Evolutionary conservation across 2,329 filamentous ascomycete genomes (phyloP), one percentile per base, ranked within the genome.

Genomic region (Chrysosporium queenslandicum): DNA sequence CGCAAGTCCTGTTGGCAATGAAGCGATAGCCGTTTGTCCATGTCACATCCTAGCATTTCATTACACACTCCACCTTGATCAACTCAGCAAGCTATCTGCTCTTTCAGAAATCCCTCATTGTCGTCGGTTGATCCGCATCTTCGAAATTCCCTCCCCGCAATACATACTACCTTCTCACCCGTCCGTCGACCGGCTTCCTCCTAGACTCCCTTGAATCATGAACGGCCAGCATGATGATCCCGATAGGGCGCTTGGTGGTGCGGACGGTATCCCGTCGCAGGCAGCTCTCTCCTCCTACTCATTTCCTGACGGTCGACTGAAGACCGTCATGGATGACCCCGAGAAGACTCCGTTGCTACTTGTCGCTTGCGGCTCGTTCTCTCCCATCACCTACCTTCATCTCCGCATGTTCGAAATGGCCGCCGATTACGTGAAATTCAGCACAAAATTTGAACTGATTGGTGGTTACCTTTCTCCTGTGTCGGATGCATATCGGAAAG

Each of bases 381-480:
- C 82, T 0, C 86, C 85, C 16, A 80, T 85, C 46, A 86, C 83
- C 5, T 86, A 85, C 63, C 76, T 89, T 25, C 54, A 67, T 65
- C 72, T 92, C 57, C 83, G 86, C 65, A 91, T 94, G 85, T 91
- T 92, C 64, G 85, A 88, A 63, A 88, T 94, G 81, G 86, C 86
- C 1, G 79, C 82, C 60, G 86, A 92, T 69, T 90, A 85, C 68
- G 82, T 82, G 59, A 82, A 83, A 58, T 84, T 85, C 67, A 83
- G 81, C 65, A 82, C 81, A 21, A 74, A 86, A 50, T 96, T 86
- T 65, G 89, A 96, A 67, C 81, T 96, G 30, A 77, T 95, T 41
- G 90, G 87, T 56, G 88, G 87, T 49, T 95, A 91, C 66, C 74
- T 91, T 57, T 87, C 83, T 21, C 86, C 86, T n/a, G 86, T 86